Evolutionary conservation across 78 protist genomes (phyloP), one percentile per base, ranked within the genome.

Genomic region (Pelomyxa schiedti): DNA sequence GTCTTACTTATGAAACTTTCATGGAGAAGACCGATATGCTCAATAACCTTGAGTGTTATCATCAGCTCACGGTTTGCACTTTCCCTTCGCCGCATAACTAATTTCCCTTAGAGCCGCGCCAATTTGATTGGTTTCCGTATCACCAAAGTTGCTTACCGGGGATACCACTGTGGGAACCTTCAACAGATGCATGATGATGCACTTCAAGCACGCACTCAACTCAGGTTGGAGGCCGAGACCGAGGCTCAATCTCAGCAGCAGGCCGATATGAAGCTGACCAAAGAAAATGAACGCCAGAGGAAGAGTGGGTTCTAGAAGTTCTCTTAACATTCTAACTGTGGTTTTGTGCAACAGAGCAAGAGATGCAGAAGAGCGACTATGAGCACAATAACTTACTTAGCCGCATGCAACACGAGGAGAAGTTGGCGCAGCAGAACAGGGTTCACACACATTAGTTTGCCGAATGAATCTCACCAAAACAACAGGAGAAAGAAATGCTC

Each of bases 111-210:
- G 24, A 1, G 40, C 1, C 72, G 80, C 8, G 72, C 58, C 1
- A 1, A 66, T 43, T 39, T 7, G 29, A 67, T 66, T 8, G 80
- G 80, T 6, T 76, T 42, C 72, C 3, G 32, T 30, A 4, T 76
- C 32, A 32, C 40, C 3, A 66, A 66, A 41, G 80, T 76, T 28
- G 80, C 66, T n/a, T 76, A 8, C 72, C 71, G 80, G 35, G 69
- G 80, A 16, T 76, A 35, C 80, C 32, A 32, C 8, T 16, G 42
- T n/a, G 22, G 42, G 2, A 72, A 0, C 30, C 73, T 76, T 9
- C 80, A 76, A 72, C 64, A 39, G 41, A 66, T 76, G 80, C 80
- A 76, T 66, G 80, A 76, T 32, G 5, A 1, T 72, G 71, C 80
- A 42, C 65, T 76, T 42, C 36, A 66, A 30, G 38, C 32, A 28